Percentiles rank a stretch among this genome's conserved stretches.
Conservation (phyloP, 192 early-diverging fungal species). For the Coemansia sp. region DNA sequence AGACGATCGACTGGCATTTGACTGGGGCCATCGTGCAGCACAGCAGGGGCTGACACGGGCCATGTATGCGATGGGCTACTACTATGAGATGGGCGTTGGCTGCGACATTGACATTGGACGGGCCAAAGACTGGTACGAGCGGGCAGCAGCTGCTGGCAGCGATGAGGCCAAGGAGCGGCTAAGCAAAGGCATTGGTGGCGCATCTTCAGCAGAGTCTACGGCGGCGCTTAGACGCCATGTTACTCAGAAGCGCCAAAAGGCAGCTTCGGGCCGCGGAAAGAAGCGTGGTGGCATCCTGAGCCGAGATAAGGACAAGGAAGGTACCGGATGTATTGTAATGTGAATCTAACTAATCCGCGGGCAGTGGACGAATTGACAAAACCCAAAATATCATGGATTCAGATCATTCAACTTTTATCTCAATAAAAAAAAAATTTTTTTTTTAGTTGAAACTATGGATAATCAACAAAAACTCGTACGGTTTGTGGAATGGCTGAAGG, state of each 20-base stretch:
- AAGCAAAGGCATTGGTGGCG: conserved; percentile 32
- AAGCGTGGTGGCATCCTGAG: conserved; percentile 28
- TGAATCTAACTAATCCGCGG: conserved; percentile 5
- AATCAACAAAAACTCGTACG: conserved; percentile 9
- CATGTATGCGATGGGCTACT: conserved; percentile 90
- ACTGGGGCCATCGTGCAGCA: conserved; percentile 82
- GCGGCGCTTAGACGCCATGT: conserved; percentile 50
- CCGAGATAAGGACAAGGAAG: conserved; percentile 40
- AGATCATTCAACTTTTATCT: too few species aligned
- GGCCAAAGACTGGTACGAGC: conserved; percentile 64
- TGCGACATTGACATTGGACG: conserved; percentile 52
- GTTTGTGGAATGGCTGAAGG: conserved; percentile 45
- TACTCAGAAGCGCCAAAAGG: conserved; percentile 56
- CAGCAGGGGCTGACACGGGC: conserved; percentile 73
- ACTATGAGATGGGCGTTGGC: conserved; percentile 77
- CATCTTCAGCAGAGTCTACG: conserved; percentile 23
- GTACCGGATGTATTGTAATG: conserved; percentile 46
- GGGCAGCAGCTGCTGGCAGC: conserved; percentile 59
- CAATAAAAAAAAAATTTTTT: too few species aligned
- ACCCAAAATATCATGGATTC: too few species aligned
- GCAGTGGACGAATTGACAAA: too few species aligned
- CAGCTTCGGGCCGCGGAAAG: conserved; percentile 20
- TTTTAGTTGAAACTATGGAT: not conserved
- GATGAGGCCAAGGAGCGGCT: conserved; percentile 52
- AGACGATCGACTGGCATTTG: conserved; percentile 72